Conservation (phyloP, 2,329 filamentous ascomycete genomes). For the Fonsecaea nubica region DNA sequence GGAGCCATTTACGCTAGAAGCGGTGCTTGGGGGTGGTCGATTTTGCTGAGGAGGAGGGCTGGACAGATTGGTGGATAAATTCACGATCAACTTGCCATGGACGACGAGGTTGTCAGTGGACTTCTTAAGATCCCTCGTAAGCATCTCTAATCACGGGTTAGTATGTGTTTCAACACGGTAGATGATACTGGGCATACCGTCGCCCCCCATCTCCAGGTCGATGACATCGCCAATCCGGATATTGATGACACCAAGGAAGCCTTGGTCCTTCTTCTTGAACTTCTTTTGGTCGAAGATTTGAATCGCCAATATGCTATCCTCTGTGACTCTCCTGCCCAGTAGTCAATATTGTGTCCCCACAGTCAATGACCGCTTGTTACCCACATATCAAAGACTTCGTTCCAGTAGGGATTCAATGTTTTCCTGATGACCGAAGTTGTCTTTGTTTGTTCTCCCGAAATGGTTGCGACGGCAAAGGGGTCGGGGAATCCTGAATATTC, state of each 20-base stretch:
- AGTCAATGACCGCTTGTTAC: slow-evolving; percentile 44
- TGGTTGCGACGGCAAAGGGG: slow-evolving; percentile 94
- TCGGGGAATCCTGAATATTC: slow-evolving; percentile 81
- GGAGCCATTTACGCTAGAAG: slow-evolving; percentile 34
- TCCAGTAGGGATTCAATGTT: slow-evolving; percentile 99
- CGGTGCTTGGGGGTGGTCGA: slow-evolving; percentile 33
- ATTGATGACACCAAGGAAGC: slow-evolving; percentile 97
- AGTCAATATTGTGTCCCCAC: slow-evolving; percentile 6
- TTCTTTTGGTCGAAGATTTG: slow-evolving; percentile 99
- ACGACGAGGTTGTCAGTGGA: slow-evolving; percentile 98
- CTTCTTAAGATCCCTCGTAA: slow-evolving; percentile 95
- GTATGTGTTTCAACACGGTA: slow-evolving; percentile 20
- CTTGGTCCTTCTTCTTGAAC: slow-evolving; percentile 99
- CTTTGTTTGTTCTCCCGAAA: slow-evolving; percentile 97
- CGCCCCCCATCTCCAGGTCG: slow-evolving; percentile 84
- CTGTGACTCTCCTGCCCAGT: slow-evolving; percentile 75
- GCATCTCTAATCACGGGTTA: slow-evolving; percentile 72
- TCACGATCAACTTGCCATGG: slow-evolving; percentile 96
- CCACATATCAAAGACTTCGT: slow-evolving; percentile 98
- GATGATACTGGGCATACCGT: slow-evolving; percentile 67
- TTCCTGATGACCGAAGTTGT: slow-evolving; percentile 98
- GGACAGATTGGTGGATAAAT: slow-evolving; percentile 87
- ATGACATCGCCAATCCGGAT: slow-evolving; percentile 94
- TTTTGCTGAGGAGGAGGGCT: slow-evolving; percentile 45
- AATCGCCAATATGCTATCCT: slow-evolving; percentile 95